Evolutionary conservation across 1,139 yeast species (phyloP).

Genomic region (Blastobotrys persicus): DNA sequence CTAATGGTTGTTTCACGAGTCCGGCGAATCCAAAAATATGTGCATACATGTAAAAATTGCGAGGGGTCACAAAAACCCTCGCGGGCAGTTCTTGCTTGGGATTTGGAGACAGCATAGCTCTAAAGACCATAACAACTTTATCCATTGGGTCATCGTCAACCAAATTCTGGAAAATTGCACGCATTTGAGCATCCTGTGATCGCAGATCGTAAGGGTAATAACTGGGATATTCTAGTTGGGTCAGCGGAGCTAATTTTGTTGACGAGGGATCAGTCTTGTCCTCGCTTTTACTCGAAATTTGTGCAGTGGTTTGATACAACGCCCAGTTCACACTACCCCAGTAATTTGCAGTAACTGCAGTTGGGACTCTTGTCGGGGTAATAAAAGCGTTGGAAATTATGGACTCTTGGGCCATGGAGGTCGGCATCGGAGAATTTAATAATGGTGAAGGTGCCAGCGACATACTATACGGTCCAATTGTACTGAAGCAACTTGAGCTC

Average conservation of each 20-base stretch:
- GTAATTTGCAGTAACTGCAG: conserved; percentile 80
- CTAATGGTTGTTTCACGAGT: conserved; percentile 51
- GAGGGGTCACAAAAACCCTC: conserved; percentile 63
- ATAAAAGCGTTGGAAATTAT: conserved; percentile 63
- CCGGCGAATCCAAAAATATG: conserved; percentile 77
- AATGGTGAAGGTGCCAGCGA: conserved; percentile 40
- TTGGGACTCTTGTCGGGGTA: conserved; percentile 62
- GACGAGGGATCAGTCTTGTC: not conserved
- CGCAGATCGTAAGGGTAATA: conserved; percentile 62
- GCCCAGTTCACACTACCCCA: conserved; percentile 83
- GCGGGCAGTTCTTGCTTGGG: conserved; percentile 72
- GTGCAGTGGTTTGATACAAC: conserved; percentile 20
- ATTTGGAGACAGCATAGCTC: conserved; percentile 71
- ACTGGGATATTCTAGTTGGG: conserved; percentile 48
- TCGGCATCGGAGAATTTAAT: conserved; percentile 63
- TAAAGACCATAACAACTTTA: conserved; percentile 60
- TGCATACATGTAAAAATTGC: conserved; percentile 62
- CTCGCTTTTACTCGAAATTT: conserved; percentile 6
- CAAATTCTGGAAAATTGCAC: conserved; percentile 66
- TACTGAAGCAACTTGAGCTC: conserved; percentile 21
- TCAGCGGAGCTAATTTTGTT: conserved; percentile 8
- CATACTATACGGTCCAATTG: conserved; percentile 30
- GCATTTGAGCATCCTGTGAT: conserved; percentile 71
- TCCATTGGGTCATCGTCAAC: conserved; percentile 49
- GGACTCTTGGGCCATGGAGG: conserved; percentile 69